phyloP scores from a whole-genome alignment of 2,329 filamentous ascomycete genomes.

The Colletotrichum tamarilloi region DNA sequence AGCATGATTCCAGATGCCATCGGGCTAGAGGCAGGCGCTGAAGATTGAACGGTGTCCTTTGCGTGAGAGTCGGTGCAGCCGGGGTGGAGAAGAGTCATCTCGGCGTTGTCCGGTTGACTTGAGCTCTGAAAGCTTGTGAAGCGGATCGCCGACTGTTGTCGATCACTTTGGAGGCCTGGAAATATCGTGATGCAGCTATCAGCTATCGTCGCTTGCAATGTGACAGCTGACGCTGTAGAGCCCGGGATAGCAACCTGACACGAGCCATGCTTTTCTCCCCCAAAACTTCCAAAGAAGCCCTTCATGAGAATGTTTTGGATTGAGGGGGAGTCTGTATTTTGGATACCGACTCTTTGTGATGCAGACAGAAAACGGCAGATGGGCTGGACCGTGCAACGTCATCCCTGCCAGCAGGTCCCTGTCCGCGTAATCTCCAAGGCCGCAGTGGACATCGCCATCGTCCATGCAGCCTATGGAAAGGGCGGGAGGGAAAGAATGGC shows the following conservation, averaged over 20 bases:
- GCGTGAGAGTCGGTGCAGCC: background rate
- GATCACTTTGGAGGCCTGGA: background rate
- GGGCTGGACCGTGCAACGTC: slow-evolving; percentile 9
- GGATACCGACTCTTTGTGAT: background rate
- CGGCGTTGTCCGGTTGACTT: slow-evolving; percentile 14
- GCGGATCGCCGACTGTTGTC: background rate
- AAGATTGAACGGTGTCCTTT: background rate
- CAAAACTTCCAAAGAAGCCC: background rate
- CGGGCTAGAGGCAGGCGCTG: background rate
- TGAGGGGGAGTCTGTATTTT: background rate
- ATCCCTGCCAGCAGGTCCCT: slow-evolving; percentile 28
- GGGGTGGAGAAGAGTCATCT: background rate
- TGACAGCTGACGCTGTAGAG: background rate
- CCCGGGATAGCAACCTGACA: background rate
- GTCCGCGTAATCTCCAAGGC: slow-evolving; percentile 35
- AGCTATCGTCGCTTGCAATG: too few relatives aligned
- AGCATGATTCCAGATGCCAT: slow-evolving; percentile 3
- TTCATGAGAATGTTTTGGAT: too few relatives aligned
- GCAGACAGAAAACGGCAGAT: background rate
- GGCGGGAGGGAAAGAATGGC: background rate
- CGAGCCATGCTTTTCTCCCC: background rate
- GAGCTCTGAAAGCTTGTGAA: slow-evolving; percentile 1
- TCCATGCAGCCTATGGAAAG: background rate
- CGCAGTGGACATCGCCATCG: slow-evolving; percentile 20
- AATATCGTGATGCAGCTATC: background rate